Evolutionary conservation across 495 filamentous ascomycete species (phyloP).

Genomic region (Neurospora sp.): DNA sequence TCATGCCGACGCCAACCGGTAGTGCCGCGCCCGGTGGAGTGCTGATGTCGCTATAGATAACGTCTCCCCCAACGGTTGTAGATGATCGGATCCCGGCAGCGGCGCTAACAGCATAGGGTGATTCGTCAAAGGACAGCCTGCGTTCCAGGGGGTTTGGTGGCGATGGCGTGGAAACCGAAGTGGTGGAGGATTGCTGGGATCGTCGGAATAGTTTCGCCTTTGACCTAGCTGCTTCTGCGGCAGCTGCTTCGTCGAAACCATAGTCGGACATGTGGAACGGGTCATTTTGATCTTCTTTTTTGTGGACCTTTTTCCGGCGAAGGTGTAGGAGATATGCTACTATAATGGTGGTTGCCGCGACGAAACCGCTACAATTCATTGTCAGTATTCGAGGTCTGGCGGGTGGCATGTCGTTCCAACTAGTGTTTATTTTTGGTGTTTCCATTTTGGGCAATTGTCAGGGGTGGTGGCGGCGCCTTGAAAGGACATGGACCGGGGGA

Average conservation of each 20-base stretch:
- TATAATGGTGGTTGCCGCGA: not conserved
- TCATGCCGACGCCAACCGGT: not conserved
- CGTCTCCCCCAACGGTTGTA: not conserved
- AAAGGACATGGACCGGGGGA: not conserved
- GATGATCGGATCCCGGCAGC: not conserved
- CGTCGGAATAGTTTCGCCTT: not conserved
- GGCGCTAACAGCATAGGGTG: not conserved
- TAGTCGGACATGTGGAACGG: conserved; percentile 19
- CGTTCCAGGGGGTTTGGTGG: not conserved
- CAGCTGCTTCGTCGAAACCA: conserved; percentile 15
- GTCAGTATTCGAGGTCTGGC: not conserved
- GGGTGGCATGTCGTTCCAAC: not conserved
- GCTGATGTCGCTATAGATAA: not conserved
- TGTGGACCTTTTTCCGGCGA: conserved; percentile 14
- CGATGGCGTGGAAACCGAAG: not conserved
- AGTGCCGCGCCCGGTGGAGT: not conserved
- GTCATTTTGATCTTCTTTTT: conserved; percentile 16
- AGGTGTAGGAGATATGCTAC: conserved; percentile 13
- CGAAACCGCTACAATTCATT: not conserved
- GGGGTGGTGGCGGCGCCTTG: not conserved
- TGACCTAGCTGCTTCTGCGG: not conserved
- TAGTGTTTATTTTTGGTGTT: not conserved
- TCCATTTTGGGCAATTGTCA: not conserved
- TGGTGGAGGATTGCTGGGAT: not conserved
- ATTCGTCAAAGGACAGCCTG: not conserved